Percentiles rank a stretch among this genome's conserved stretches.
Conservation (phyloP, 2,329 filamentous ascomycete species). For the Phaeosphaeria sp. region DNA sequence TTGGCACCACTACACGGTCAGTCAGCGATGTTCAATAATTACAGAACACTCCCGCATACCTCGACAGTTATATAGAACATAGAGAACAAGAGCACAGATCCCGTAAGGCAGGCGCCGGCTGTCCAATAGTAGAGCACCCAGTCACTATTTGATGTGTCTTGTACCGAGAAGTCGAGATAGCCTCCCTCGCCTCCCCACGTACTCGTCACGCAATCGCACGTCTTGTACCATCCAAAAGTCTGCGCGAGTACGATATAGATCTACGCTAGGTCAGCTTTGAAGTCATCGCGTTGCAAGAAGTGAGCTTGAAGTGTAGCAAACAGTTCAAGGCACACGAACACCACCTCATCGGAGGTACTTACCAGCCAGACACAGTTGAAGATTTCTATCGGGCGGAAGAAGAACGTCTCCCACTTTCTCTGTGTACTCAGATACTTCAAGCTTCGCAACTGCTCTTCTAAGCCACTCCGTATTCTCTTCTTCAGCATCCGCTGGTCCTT, state of each 20-base stretch:
- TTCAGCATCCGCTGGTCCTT: conserved; percentile 7
- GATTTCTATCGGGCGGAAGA: conserved; percentile 40
- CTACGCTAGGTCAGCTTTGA: conserved; percentile 14
- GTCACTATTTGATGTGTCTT: conserved; percentile 37
- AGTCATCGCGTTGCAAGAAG: conserved; percentile 19
- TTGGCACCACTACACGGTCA: conserved; percentile 38
- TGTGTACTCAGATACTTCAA: conserved; percentile 13
- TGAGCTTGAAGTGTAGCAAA: neutral
- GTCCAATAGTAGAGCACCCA: conserved; percentile 42
- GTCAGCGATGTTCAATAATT: neutral
- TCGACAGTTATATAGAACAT: conserved; percentile 49
- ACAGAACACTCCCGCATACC: conserved; percentile 1
- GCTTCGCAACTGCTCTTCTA: conserved; percentile 7
- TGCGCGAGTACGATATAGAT: conserved; percentile 43
- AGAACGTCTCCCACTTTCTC: conserved; percentile 34
- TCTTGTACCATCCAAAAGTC: conserved; percentile 51
- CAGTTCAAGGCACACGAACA: too few species aligned
- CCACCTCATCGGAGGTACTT: conserved; percentile 6
- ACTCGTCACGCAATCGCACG: conserved; percentile 51
- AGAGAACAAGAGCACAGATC: conserved; percentile 34
- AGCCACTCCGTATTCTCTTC: neutral
- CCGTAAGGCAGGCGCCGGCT: conserved; percentile 38
- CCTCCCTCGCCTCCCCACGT: conserved; percentile 48
- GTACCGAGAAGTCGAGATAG: conserved; percentile 49
- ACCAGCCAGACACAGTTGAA: conserved; percentile 49